Evolutionary conservation across 1,284 basidiomycete species (phyloP), one percentile per base, ranked within the genome.

Genomic region (Puccinia triticina): DNA sequence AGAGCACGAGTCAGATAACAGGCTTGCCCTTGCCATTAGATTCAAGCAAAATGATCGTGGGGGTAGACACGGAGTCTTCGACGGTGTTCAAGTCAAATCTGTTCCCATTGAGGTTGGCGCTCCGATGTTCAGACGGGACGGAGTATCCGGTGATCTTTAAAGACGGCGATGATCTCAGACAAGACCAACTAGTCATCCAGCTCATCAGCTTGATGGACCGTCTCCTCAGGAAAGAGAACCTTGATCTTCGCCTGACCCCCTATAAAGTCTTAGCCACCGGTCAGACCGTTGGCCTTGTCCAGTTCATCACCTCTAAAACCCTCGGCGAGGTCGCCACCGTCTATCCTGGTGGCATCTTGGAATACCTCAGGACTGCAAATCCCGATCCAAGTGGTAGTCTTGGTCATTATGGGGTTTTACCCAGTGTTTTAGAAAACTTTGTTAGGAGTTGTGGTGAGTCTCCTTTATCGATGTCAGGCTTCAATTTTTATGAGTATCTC

Each of bases 41-140:
- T 85, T 94, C 96, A 0, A 90, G 90, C 4, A 89, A 96, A 43
- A 90, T 91, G 83, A 90, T 98, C 46, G 92, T 91, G 0, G 94
- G 95, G 0, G 93, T 98, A 85, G 91, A 92, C 53, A 88, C 95
- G 0, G 96, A 99, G 81, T 94, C 94, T 86, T 96, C 94, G 21
- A 93, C 93, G 12, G 92, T 99, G 43, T 99, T 99, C 90, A 99
- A 99, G 87, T 98, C 95, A 61, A 98, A 96, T 85, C 91, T 98
- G 77, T 94, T 93, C 84, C 97, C 97, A 0, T 90, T 99, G 72
- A 89, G 96, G 26, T 89, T 99, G 16, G 94, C 93, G 88, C 96
- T 98, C 87, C 92, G 66, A 71, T 76, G 77, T 78, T 55, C 82
- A 46, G 18, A 82, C 64, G 69, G 55, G 43, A 73, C 43, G 4